Base-by-base conservation (phyloP, 345 rosid species). In the Ailanthus altissimus region DNA sequence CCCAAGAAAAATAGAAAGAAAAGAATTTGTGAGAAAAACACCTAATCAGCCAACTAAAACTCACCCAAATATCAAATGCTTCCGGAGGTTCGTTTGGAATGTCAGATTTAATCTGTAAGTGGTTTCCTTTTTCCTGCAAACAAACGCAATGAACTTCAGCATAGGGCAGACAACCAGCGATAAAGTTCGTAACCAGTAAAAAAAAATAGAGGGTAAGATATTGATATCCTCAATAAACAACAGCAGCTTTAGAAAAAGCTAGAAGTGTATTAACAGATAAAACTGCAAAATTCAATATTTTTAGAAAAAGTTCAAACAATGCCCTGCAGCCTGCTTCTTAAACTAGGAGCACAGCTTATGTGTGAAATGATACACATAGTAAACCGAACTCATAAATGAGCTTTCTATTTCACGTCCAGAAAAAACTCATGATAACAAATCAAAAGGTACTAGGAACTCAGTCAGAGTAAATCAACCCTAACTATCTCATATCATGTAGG, bases 41-140 rank as follows among this genome's bases (percentile, higher is more conserved):
- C 26, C 15, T 13, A 68, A 68, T 25, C 13, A 47, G 40, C 12
- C 42, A 50, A 15, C 43, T 26, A 54, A 59, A 73, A 67, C 83
- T 85, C 83, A 90, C 98, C 99, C 98, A 36, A 82, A 64, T 21
- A 87, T 87, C 49, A 92, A 79, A 86, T 89, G 95, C 83, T 89
- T 93, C 82, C 79, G 88, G 71, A 95, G 96, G 77, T 90, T 92
- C 67, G 71, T 72, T 85, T 92, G 99, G 83, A 95, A 93, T 23
- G 91, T 90, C 23, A 88, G 83, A 79, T 93, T 95, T 81, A 95
- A 78, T 82, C 73, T 90, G 81, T 93, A 95, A 74, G 79, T 78
- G 7, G 81, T 85, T 84, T 84, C 93, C 81, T 85, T 89, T 72
- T 84, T 92, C 93, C 97, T 92, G 89, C 76, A 74, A 86, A 60